phyloP scores from a whole-genome alignment of 441 rosid species.

The Manihot esculenta region DNA sequence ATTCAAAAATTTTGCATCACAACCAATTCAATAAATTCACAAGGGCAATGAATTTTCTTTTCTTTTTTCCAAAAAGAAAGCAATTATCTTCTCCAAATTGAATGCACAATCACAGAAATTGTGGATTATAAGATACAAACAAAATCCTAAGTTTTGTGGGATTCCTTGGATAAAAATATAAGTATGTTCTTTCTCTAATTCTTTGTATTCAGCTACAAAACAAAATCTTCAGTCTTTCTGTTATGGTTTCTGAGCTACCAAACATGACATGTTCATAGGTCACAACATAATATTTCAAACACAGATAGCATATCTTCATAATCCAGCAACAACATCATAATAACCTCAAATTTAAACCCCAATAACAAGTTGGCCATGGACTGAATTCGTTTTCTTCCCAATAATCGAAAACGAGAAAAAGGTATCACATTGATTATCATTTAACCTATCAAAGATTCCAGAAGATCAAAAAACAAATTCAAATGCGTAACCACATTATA shows the following conservation, averaged over 20 bases:
- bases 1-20: conserved; percentile 36
- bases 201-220: conserved; percentile 9
- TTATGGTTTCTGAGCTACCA: conserved; percentile 6
- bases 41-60: not conserved
- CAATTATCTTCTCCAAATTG: not conserved
- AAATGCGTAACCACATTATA: conserved; percentile 15
- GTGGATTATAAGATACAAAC: not conserved
- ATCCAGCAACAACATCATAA: too few relatives aligned
- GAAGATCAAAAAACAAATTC: conserved; percentile 9
- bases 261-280: too few relatives aligned
- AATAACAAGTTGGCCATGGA: too few relatives aligned
- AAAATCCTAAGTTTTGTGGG: too few relatives aligned
- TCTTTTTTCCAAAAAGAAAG: not conserved
- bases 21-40: conserved; percentile 8
- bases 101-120: not conserved
- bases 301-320: not conserved
- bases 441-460: too few relatives aligned
- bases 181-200: not conserved
- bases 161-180: not conserved
- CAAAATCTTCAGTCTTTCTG: not conserved
- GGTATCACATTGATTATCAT: too few relatives aligned
- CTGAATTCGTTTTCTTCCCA: too few relatives aligned
- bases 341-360: too few relatives aligned
- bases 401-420: too few relatives aligned
- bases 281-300: not conserved